phyloP scores from a whole-genome alignment of 2,329 filamentous ascomycete genomes.

The Aspergillus alliaceus region DNA sequence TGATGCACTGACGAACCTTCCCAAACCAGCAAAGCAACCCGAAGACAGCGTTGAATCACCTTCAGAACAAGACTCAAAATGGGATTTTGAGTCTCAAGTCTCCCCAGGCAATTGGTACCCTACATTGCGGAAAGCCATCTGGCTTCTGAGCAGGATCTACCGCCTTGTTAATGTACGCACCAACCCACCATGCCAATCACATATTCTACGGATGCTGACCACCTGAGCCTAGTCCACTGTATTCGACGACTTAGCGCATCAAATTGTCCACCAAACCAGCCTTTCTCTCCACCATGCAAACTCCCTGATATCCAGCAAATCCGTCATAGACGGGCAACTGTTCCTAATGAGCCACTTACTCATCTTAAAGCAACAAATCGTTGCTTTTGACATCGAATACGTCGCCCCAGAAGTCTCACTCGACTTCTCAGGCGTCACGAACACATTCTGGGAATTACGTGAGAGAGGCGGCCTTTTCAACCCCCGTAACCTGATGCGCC shows the following conservation, averaged over 20 bases:
- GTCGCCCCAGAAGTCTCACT: constrained; percentile 65
- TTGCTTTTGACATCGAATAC: constrained; percentile 90
- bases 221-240: constrained; percentile 55
- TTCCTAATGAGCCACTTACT: constrained; percentile 95
- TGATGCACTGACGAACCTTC: constrained; percentile 40
- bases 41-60: constrained; percentile 52
- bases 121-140: constrained; percentile 66
- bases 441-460: constrained; percentile 67
- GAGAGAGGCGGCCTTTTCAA: constrained; percentile 67
- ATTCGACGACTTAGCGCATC: constrained; percentile 71
- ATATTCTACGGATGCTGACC: constrained; percentile 14
- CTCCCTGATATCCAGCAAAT: constrained; percentile 64
- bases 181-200: neutral
- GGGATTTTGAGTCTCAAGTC: constrained; percentile 58
- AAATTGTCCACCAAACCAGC: constrained; percentile 88
- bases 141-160: constrained; percentile 69
- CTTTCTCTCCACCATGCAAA: constrained; percentile 77
- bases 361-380: constrained; percentile 90
- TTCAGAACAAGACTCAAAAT: constrained; percentile 46
- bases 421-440: constrained; percentile 65
- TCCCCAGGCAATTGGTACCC: constrained; percentile 65
- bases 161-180: constrained; percentile 62
- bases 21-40: constrained; percentile 50
- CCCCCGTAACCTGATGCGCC: constrained; percentile 59
- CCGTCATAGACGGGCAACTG: constrained; percentile 74